Base-by-base conservation (phyloP, 2,329 filamentous ascomycete genomes). In the Colletotrichum cereale region DNA sequence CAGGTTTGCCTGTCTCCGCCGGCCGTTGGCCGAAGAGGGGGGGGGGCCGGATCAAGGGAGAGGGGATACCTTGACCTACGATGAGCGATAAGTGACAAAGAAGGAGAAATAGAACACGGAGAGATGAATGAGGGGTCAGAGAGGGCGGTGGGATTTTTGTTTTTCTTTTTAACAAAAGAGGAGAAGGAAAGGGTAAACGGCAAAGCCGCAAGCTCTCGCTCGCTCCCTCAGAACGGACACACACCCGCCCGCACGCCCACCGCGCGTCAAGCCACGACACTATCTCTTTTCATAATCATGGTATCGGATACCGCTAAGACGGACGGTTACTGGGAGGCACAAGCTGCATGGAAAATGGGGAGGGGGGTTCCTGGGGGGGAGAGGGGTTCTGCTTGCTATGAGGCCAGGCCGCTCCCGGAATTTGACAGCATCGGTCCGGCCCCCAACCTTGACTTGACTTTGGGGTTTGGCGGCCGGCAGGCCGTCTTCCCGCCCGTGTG, bases 361-460 rank as follows among this genome's bases (percentile, higher is more conserved):
- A 5, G 12, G n/a, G 47, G n/a, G 47, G n/a, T n/a, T 48, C 21
- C 48, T 10, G 31, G 31, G 29, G 52, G 7, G 29, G 50, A 11
- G 50, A 31, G 42, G 44, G 29, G 38, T 34, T 24, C 18, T 38
- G 48, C n/a, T n/a, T 50, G 52, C 52, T 44, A 58, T 38, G 48
- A 24, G 36, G 42, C 47, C 47, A 42, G 52, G 62, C 62, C 40
- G 53, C 21, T 66, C 53, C 62, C 62, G 62, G 53, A 47, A 55
- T 31, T 58, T 62, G 65, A 31, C 57, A 52, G 57, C 57, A 67
- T 62, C 57, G 57, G 65, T 34, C 47, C 48, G 65, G 47, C 56
- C 64, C 56, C 65, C 58, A 44, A 62, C 47, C 57, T 53, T 38
- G 52, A 55, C 52, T 24, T 55, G 52, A 36, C 31, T 55, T 55